Evolutionary conservation across 257 asterid species (phyloP), one percentile per base, ranked within the genome.

Genomic region (Solanum arcanum): DNA sequence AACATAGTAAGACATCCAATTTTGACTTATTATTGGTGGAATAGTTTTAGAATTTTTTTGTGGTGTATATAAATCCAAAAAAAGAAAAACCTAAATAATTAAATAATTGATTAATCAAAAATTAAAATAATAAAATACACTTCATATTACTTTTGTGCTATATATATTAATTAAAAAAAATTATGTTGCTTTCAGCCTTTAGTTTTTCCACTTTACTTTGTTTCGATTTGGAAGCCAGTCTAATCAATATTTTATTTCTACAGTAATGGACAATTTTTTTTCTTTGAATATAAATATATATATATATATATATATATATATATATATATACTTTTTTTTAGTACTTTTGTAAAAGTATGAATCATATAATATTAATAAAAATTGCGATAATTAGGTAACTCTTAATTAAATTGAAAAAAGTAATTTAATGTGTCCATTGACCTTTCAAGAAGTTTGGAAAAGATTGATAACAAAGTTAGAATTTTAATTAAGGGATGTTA

Each of bases 1-100:
- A 74, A 37, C 16, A 39, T 12, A 76, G 25, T 4, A 15, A 27
- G n/a, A 16, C 9, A 6, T 46, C 44, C 44, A 27, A 47, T 42
- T 47, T 80, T 47, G 25, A 13, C 66, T 47, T 80, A 5, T 11
- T 47, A 77, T 44, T 44, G 64, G 41, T 16, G 41, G 84, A 77
- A 5, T 77, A 46, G n/a, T 72, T 41, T 47, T 16, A 16, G 39
- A 47, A 27, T 9, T 47, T 29, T 44, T 18, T 80, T 59, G 85
- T 80, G 85, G 85, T 80, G 44, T 47, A 29, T 11, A 47, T 80
- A 47, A 25, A 44, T 78, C 84, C 44, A 80, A 80, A 46, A 46
- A 18, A 76, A 23, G 12, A 3, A 29, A 15, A 47, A 14, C 18
- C 23, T 5, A 35, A 73, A 15, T 46, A 46, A 77, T 18, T 80